phyloP scores from a whole-genome alignment of 495 filamentous ascomycete species.

The Lasiosphaeria ovina region DNA sequence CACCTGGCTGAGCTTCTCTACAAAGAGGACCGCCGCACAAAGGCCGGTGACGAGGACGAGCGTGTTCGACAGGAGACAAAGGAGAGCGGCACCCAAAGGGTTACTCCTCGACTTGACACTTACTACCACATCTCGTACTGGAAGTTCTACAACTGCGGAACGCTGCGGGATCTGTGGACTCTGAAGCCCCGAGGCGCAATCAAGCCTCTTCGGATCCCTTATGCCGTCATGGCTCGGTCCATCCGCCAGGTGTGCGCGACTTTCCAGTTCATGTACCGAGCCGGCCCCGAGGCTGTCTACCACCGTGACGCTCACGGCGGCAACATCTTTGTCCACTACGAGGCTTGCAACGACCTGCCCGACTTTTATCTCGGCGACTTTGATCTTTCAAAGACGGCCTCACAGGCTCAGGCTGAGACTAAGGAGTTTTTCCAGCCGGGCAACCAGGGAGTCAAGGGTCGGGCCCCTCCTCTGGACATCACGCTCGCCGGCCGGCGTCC shows the following conservation, averaged over 20 bases:
- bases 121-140: neutral
- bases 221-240: neutral
- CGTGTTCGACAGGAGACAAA: neutral
- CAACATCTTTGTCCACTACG: neutral
- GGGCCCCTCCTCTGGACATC: too few relatives aligned
- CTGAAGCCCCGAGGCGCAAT: neutral
- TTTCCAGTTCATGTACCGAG: neutral
- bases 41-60: neutral
- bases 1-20: neutral
- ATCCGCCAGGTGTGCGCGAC: neutral
- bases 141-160: neutral
- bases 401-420: too few relatives aligned
- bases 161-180: neutral
- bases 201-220: neutral
- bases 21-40: neutral
- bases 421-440: too few relatives aligned
- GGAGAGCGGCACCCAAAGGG: neutral
- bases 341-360: neutral
- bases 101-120: too few relatives aligned
- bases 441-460: too few relatives aligned
- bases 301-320: neutral
- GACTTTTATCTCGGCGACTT: neutral
- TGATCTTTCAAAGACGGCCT: neutral
- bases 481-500: too few relatives aligned
- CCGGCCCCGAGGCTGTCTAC: neutral